A percentile compares a stretch with the other conserved stretches of the same genome.
Evolutionary conservation across 2,329 filamentous ascomycete genomes (phyloP).

Genomic region (Thermochaetoides dissita): DNA sequence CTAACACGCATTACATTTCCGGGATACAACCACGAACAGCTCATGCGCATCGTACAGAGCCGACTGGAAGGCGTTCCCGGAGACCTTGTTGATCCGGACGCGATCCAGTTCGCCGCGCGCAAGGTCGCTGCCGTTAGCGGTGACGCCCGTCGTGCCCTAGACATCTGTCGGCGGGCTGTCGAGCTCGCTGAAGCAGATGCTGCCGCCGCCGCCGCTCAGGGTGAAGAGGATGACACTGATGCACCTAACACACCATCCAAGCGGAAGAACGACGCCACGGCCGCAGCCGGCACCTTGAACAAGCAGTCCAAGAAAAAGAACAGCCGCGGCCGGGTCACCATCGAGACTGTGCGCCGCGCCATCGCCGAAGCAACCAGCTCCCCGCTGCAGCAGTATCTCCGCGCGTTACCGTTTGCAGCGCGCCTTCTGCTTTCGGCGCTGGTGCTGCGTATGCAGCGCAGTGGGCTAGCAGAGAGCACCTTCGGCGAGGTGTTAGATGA

Average conservation of each 20-base stretch:
- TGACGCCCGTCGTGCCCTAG: conserved; percentile 79
- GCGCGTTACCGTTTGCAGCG: conserved; percentile 63
- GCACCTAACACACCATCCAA: conserved; percentile 47
- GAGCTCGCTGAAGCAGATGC: conserved; percentile 76
- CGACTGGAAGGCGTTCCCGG: conserved; percentile 77
- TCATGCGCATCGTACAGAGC: conserved; percentile 96
- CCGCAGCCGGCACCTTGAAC: conserved; percentile 18
- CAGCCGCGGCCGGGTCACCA: conserved; percentile 56
- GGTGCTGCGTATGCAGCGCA: conserved; percentile 63
- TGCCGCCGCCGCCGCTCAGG: conserved; percentile 19
- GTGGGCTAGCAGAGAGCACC: conserved; percentile 73
- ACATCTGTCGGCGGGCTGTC: conserved; percentile 89
- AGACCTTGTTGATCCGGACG: conserved; percentile 81
- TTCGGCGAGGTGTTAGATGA: conserved; percentile 86
- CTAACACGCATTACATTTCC: conserved; percentile 93
- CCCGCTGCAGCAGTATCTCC: conserved; percentile 78
- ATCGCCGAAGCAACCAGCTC: conserved; percentile 92
- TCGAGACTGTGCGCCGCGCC: conserved; percentile 82
- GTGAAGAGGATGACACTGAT: background rate
- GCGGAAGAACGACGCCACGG: conserved; percentile 15
- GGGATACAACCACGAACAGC: conserved; percentile 90
- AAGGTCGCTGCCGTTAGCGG: conserved; percentile 96
- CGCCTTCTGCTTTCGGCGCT: conserved; percentile 80
- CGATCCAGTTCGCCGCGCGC: conserved; percentile 86
- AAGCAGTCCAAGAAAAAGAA: conserved; percentile 23